Conservation (phyloP, 148 eudicot species). For the Suaeda aralocaspica region DNA sequence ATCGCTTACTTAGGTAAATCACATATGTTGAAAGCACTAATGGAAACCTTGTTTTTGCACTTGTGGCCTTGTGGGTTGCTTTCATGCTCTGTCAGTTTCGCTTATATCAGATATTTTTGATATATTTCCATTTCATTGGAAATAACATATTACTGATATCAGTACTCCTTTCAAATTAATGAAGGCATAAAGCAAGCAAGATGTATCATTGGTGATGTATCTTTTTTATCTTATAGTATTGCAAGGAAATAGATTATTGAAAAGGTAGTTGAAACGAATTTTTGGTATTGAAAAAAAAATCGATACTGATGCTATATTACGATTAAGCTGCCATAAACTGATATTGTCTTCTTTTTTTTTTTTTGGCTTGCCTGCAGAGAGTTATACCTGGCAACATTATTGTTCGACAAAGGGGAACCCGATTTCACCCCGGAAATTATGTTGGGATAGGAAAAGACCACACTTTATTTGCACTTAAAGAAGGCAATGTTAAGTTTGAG, state of each 20-base stretch:
- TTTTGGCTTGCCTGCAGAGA: slow-evolving; percentile 40
- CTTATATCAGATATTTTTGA: not conserved
- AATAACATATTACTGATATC: not conserved
- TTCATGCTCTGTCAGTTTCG: not conserved
- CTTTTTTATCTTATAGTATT: not conserved
- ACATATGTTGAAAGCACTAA: not conserved
- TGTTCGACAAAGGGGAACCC: slow-evolving; percentile 76
- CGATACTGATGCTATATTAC: not conserved
- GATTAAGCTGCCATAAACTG: not conserved
- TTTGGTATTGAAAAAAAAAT: not conserved
- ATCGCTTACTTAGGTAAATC: not conserved
- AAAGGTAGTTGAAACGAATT: not conserved
- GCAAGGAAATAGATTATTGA: not conserved
- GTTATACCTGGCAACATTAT: slow-evolving; percentile 87
- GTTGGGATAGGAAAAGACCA: slow-evolving; percentile 94
- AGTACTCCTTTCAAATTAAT: too few relatives aligned
- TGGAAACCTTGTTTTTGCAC: not conserved
- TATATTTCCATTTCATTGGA: not conserved
- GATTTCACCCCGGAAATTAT: slow-evolving; percentile 73
- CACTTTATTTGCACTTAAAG: slow-evolving; percentile 78
- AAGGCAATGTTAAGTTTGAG: slow-evolving; percentile 80
- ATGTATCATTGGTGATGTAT: not conserved
- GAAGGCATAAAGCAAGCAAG: too few relatives aligned
- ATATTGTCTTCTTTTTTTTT: not conserved
- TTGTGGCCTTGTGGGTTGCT: not conserved